phyloP scores from a whole-genome alignment of 2,329 filamentous ascomycete species.

The Falciphora oryzae region DNA sequence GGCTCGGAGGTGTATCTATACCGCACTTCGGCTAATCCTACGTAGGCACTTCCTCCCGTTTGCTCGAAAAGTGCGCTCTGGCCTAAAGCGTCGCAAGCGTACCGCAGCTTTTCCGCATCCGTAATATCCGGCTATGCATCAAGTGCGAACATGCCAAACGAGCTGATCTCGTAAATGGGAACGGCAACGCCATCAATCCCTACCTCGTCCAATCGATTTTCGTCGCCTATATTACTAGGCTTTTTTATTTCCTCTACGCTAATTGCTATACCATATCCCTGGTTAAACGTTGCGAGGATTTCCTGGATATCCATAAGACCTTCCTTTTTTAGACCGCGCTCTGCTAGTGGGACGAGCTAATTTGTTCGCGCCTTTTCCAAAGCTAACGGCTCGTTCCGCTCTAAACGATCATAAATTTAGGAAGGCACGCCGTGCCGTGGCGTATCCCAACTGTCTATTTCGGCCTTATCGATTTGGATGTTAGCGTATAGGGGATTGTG shows the following conservation, averaged over 20 bases:
- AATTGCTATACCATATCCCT: background rate
- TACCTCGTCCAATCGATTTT: background rate
- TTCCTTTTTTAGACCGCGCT: background rate
- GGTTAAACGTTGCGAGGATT: background rate
- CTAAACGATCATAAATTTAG: background rate
- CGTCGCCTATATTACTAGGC: background rate
- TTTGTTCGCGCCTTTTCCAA: background rate
- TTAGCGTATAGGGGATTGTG: background rate
- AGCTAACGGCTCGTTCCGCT: background rate
- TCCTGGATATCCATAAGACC: background rate
- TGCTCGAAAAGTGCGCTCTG: background rate
- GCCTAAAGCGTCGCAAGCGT: background rate
- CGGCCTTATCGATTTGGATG: background rate
- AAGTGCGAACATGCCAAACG: background rate
- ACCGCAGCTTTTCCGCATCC: no score
- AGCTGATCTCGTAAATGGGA: background rate
- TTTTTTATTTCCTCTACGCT: background rate
- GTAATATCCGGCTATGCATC: background rate
- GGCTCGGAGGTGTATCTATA: background rate
- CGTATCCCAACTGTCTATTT: background rate
- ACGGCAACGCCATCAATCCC: background rate
- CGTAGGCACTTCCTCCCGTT: background rate
- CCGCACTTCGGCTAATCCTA: background rate
- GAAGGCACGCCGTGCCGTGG: background rate
- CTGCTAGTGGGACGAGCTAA: background rate